A percentile compares a stretch with the other conserved stretches of the same genome.
Evolutionary conservation across 305 asterid genomes (phyloP).

Genomic region (Fraxinus dipetala): DNA sequence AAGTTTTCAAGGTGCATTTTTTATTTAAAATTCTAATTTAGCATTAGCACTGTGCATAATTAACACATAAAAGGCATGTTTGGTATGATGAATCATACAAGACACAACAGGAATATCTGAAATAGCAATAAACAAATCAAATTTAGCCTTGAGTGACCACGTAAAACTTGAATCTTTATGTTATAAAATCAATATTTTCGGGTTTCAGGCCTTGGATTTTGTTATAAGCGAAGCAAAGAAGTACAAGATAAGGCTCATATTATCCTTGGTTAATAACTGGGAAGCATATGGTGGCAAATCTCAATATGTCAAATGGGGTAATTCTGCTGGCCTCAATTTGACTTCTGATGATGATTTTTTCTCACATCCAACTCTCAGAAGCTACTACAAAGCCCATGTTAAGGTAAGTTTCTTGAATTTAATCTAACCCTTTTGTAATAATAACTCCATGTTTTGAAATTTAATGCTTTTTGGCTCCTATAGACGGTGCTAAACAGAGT

Average conservation of each 20-base stretch:
- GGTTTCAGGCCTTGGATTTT: slow-evolving; percentile 73
- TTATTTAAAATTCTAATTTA: background rate
- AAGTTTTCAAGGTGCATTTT: slow-evolving; percentile 61
- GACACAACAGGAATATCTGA: background rate
- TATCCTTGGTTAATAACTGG: slow-evolving; percentile 86
- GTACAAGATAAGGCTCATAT: slow-evolving; percentile 68
- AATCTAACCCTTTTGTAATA: background rate
- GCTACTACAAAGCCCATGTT: slow-evolving; percentile 80
- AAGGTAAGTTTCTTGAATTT: slow-evolving; percentile 31
- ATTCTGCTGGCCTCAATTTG: slow-evolving; percentile 71
- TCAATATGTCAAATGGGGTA: slow-evolving; percentile 94
- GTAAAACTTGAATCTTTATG: background rate
- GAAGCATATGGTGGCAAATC: slow-evolving; percentile 91
- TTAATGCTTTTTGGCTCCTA: slow-evolving; percentile 10
- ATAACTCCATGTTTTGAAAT: background rate
- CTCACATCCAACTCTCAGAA: slow-evolving; percentile 62
- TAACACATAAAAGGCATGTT: background rate
- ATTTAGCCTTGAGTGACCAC: background rate
- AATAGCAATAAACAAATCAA: background rate
- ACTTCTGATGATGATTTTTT: slow-evolving; percentile 90
- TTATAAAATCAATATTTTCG: background rate
- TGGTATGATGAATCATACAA: background rate
- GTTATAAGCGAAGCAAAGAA: slow-evolving; percentile 84
- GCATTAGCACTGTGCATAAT: background rate
- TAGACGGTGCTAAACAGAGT: slow-evolving; percentile 76